Base-by-base conservation (phyloP, 495 filamentous ascomycete genomes). In the Penicillium antarcticum region DNA sequence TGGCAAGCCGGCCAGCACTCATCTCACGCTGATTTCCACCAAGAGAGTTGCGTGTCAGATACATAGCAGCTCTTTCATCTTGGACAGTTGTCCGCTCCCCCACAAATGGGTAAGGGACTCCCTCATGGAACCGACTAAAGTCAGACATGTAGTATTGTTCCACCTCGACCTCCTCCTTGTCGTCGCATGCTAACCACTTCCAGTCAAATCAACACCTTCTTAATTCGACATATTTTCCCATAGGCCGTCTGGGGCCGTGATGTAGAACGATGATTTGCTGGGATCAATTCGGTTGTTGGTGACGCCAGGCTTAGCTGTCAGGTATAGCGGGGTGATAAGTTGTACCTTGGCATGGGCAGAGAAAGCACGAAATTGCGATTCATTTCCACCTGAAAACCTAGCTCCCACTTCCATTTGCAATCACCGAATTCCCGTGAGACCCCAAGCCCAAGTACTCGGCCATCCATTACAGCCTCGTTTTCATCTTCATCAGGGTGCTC, bases 341-440 rank as follows among this genome's bases (percentile, higher is more conserved):
- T 42, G 24, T 66, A 67, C 29, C 48, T 46, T n/a, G 74, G 66
- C 16, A 62, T 68, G 71, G 73, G 13, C 65, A 35, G 4, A 70
- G 70, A 5, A 74, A 78, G 54, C 71, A n/a, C 75, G 57, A 80
- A 86, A n/a, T 68, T 55, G 3, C 60, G 23, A 13, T 73, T 52
- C 26, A 78, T 60, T 3, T 69, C 58, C 24, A 65, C 39, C 43
- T 80, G 73, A 13, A 82, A 56, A 5, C 73, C 63, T 8, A 73
- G 16, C 4, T 79, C 58, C 80, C 80, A 86, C 52, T 87, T 87
- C 82, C 79, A 87, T 38, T 71, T 71, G 26, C 71, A 63, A 62
- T 88, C 83, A 29, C 86, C 85, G 57, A 88, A 87, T 0, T 80
- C 80, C 2, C 85, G 76, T 7, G 82, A 78, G 0, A 81, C 73